Conservation (phyloP, 108 stramenopile species). For the Thalassiosira profunda region DNA sequence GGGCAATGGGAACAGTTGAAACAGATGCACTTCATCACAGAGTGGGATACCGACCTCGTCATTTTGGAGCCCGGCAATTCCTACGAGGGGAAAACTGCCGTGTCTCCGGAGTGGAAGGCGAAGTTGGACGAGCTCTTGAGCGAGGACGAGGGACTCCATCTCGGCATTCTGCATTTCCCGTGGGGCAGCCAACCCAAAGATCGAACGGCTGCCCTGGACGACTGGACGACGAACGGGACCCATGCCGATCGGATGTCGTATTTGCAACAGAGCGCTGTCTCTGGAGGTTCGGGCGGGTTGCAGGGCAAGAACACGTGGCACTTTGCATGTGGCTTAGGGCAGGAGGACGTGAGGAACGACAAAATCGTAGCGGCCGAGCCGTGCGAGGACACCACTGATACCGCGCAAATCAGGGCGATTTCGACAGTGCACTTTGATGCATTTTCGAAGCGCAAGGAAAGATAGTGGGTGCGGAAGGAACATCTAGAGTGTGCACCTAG, state of each 20-base stretch:
- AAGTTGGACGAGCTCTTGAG: slow-evolving; percentile 8
- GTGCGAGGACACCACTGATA: slow-evolving; percentile 21
- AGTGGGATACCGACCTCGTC: slow-evolving; percentile 12
- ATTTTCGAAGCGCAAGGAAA: too few species aligned
- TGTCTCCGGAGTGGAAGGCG: slow-evolving; percentile 13
- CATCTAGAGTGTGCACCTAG: too few species aligned
- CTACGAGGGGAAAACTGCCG: neutral
- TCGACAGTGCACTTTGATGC: slow-evolving; percentile 25
- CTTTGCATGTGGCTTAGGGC: slow-evolving; percentile 27
- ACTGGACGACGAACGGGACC: slow-evolving; percentile 1
- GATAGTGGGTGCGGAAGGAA: too few species aligned
- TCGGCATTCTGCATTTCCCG: slow-evolving; percentile 35
- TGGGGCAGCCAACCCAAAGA: slow-evolving; percentile 28
- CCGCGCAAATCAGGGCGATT: slow-evolving; percentile 19
- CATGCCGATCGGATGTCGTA: slow-evolving; percentile 16
- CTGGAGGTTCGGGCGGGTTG: neutral
- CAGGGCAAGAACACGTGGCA: slow-evolving; percentile 23
- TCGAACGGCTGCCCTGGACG: slow-evolving; percentile 3
- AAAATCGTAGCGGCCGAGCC: slow-evolving; percentile 11
- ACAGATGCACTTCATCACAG: slow-evolving; percentile 7
- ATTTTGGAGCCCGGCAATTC: slow-evolving; percentile 40
- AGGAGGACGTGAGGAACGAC: slow-evolving; percentile 20
- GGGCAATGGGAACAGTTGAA: slow-evolving; percentile 35
- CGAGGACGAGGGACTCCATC: slow-evolving; percentile 3
- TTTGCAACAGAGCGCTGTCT: slow-evolving; percentile 17